These are phyloP conservation scores for Diaporthe humulicola DNA, from an alignment of 2,329 filamentous ascomycete species.

Conservation along the genomic window DNA sequence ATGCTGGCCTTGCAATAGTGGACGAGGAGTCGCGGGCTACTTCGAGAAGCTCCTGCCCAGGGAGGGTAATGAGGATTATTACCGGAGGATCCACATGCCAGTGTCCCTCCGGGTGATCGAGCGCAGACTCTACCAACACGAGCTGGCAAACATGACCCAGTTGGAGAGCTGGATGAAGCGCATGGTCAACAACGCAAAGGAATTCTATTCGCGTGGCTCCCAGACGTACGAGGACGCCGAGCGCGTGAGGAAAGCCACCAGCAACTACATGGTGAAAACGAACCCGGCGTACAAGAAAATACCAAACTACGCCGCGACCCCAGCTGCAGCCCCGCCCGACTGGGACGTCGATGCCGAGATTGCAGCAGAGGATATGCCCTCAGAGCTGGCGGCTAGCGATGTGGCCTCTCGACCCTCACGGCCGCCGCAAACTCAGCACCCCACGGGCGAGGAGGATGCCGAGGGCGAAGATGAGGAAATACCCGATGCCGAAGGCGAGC, in stretches of 20 bases:
- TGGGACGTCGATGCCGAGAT: slow-evolving; percentile 44
- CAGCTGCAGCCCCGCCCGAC: slow-evolving; percentile 79
- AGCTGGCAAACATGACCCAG: slow-evolving; percentile 78
- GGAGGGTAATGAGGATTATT: slow-evolving; percentile 79
- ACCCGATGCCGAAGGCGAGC: slow-evolving; percentile 47
- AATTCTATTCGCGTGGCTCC: slow-evolving; percentile 82
- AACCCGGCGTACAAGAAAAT: slow-evolving; percentile 84
- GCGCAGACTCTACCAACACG: slow-evolving; percentile 75
- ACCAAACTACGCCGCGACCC: slow-evolving; percentile 75
- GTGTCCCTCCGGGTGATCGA: slow-evolving; percentile 84
- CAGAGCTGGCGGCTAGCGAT: slow-evolving; percentile 30
- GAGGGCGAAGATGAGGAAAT: slow-evolving; percentile 46
- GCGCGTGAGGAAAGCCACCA: slow-evolving; percentile 85
- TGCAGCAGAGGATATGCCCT: slow-evolving; percentile 33
- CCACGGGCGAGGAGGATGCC: slow-evolving; percentile 41
- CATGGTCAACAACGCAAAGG: slow-evolving; percentile 89
- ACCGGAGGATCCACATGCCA: slow-evolving; percentile 81
- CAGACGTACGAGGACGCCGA: slow-evolving; percentile 86
- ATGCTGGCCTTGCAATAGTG: slow-evolving; percentile 59
- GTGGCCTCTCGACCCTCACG: slow-evolving; percentile 29
- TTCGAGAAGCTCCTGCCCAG: slow-evolving; percentile 80
- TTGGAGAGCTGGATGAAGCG: slow-evolving; percentile 90
- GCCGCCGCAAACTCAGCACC: slow-evolving; percentile 12
- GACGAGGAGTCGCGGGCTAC: slow-evolving; percentile 79
- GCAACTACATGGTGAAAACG: slow-evolving; percentile 87